Conservation (phyloP, 805 yeast species). For the Candida maris region DNA sequence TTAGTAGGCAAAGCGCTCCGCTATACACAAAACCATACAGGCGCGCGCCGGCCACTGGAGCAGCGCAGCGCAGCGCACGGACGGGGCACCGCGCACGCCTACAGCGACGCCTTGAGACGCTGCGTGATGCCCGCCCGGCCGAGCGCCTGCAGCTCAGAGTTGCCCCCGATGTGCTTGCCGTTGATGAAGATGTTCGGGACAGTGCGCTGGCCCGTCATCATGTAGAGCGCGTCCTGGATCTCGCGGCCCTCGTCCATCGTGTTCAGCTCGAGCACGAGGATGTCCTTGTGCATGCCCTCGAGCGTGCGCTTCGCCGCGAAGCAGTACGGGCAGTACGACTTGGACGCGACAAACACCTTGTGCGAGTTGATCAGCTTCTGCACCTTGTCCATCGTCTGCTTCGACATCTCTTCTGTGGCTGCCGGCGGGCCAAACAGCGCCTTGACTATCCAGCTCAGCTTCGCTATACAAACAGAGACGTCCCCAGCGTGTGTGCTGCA, state of each 20-base stretch:
- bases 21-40: no score
- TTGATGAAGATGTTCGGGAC: constrained; percentile 90
- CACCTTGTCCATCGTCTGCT: constrained; percentile 54
- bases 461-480: constrained; percentile 14
- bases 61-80: no score
- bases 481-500: no score
- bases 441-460: constrained; percentile 28
- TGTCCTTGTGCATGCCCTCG: constrained; percentile 38
- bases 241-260: constrained; percentile 64
- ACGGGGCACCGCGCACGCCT: no score
- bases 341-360: constrained; percentile 77
- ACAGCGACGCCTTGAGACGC: constrained; percentile 6
- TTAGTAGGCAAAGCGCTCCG: no score
- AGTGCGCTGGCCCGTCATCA: constrained; percentile 84
- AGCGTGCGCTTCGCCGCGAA: constrained; percentile 47
- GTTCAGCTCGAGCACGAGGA: constrained; percentile 55
- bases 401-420: constrained; percentile 49
- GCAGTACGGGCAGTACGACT: constrained; percentile 70
- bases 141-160: constrained; percentile 79
- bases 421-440: constrained; percentile 26
- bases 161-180: constrained; percentile 95
- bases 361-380: constrained; percentile 60
- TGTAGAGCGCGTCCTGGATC: constrained; percentile 72
- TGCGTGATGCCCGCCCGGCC: constrained; percentile 29
- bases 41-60: no score